Percentiles rank a stretch among this genome's conserved stretches.
Evolutionary conservation across 768 basidiomycete genomes (phyloP).

Genomic region (Leccinum obscurum): DNA sequence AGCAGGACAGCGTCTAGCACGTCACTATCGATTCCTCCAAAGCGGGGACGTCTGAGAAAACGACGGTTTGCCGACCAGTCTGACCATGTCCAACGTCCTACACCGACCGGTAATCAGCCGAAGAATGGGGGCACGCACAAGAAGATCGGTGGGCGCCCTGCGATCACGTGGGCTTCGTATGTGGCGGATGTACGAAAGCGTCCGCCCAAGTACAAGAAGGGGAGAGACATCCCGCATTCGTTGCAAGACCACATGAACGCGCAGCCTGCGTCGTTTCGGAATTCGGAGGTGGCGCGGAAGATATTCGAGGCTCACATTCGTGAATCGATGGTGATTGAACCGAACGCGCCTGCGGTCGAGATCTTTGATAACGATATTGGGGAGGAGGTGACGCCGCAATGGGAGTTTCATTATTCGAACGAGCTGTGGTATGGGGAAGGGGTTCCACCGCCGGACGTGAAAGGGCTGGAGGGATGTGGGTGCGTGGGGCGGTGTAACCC

Average conservation of each 20-base stretch:
- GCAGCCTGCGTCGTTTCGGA: slow-evolving; percentile 41
- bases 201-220: slow-evolving; percentile 28
- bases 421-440: slow-evolving; percentile 70
- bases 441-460: slow-evolving; percentile 65
- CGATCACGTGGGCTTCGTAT: slow-evolving; percentile 26
- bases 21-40: neutral
- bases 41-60: neutral
- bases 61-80: neutral
- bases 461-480: slow-evolving; percentile 62
- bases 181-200: slow-evolving; percentile 17
- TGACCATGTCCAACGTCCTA: neutral
- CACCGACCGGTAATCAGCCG: neutral
- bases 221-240: slow-evolving; percentile 57
- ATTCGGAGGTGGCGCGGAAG: slow-evolving; percentile 43
- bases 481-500: slow-evolving; percentile 80
- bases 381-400: slow-evolving; percentile 66
- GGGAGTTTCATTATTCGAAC: slow-evolving; percentile 90
- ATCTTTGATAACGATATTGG: slow-evolving; percentile 68
- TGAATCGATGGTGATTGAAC: slow-evolving; percentile 67
- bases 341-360: slow-evolving; percentile 62
- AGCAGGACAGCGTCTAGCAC: slow-evolving; percentile 24
- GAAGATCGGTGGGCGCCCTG: slow-evolving; percentile 6
- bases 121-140: neutral
- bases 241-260: slow-evolving; percentile 69
- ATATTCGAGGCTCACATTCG: slow-evolving; percentile 67